Evolutionary conservation across 371 early-diverging fungal species (phyloP).

Genomic region (Lichtheimia hyalospora): DNA sequence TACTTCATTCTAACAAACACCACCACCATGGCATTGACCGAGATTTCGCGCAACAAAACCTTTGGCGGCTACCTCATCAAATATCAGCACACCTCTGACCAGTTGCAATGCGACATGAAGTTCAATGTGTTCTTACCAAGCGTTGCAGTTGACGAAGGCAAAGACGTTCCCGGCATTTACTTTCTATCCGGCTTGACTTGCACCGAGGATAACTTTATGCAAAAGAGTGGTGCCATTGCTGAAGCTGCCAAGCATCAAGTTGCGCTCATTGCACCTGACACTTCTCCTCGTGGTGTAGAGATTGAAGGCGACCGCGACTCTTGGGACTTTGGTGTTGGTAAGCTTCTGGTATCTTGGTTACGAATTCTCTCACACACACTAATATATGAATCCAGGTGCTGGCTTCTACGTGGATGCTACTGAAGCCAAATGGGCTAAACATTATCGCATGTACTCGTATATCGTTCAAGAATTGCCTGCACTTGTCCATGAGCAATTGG

Average conservation of each 20-base stretch:
- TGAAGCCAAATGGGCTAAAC: conserved; percentile 65
- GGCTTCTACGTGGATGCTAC: conserved; percentile 87
- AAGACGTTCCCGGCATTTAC: conserved; percentile 66
- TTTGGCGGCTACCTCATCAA: conserved; percentile 73
- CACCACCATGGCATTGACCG: conserved; percentile 12
- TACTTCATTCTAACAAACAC: no score
- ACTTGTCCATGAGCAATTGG: conserved; percentile 54
- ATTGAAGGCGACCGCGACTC: conserved; percentile 53
- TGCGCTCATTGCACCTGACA: conserved; percentile 83
- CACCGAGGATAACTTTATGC: conserved; percentile 84
- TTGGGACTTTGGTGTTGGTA: conserved; percentile 56
- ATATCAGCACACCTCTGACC: conserved; percentile 67
- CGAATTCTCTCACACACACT: background rate
- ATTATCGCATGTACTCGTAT: conserved; percentile 88
- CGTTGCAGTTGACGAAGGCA: conserved; percentile 25
- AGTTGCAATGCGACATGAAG: conserved; percentile 70
- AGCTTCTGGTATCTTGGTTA: background rate
- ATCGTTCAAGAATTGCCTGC: conserved; percentile 71
- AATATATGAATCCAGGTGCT: conserved; percentile 40
- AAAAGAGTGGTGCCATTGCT: conserved; percentile 79
- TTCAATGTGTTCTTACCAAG: conserved; percentile 79
- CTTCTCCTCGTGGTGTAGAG: conserved; percentile 73
- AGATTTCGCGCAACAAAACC: conserved; percentile 46
- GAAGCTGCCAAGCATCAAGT: conserved; percentile 68
- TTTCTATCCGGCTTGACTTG: conserved; percentile 77